phyloP scores from a whole-genome alignment of 768 basidiomycete genomes.

The Trametes cingulata region DNA sequence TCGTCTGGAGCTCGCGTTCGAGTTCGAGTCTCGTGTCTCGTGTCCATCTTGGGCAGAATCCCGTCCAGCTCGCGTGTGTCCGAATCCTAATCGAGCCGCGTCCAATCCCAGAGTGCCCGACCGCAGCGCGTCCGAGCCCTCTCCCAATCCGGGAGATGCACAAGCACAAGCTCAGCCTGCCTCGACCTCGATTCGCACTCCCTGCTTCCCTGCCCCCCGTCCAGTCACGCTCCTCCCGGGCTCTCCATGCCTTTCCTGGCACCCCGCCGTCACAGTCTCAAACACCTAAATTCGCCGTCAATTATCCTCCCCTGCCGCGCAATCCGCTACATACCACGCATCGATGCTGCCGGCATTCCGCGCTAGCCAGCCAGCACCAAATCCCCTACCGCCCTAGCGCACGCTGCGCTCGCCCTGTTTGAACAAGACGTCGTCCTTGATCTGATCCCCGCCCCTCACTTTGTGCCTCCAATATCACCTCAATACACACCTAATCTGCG shows the following conservation, averaged over 20 bases:
- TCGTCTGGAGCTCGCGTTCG: no score
- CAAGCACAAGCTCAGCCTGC: no score
- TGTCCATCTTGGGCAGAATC: no score
- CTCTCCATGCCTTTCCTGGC: slow-evolving; percentile 9
- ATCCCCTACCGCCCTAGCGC: background rate
- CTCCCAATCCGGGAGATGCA: slow-evolving; percentile 5
- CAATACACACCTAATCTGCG: slow-evolving; percentile 13
- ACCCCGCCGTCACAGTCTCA: slow-evolving; percentile 6
- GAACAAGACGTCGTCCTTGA: slow-evolving; percentile 6
- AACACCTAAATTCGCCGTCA: slow-evolving; percentile 10
- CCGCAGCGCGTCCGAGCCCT: no score
- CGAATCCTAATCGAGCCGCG: background rate
- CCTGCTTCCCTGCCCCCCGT: slow-evolving; percentile 21
- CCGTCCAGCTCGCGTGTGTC: no score
- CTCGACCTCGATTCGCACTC: slow-evolving; percentile 25
- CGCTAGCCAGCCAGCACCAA: background rate
- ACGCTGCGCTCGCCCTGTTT: background rate
- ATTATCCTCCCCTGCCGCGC: background rate
- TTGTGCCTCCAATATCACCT: background rate
- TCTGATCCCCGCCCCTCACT: slow-evolving; percentile 6
- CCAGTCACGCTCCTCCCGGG: slow-evolving; percentile 5
- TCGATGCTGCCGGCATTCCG: background rate
- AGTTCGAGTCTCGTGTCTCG: background rate
- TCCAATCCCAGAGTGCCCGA: background rate
- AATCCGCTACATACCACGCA: slow-evolving; percentile 11